Evolutionary conservation across 2,329 filamentous ascomycete genomes (phyloP).

Genomic region (Cordyceps sp.): DNA sequence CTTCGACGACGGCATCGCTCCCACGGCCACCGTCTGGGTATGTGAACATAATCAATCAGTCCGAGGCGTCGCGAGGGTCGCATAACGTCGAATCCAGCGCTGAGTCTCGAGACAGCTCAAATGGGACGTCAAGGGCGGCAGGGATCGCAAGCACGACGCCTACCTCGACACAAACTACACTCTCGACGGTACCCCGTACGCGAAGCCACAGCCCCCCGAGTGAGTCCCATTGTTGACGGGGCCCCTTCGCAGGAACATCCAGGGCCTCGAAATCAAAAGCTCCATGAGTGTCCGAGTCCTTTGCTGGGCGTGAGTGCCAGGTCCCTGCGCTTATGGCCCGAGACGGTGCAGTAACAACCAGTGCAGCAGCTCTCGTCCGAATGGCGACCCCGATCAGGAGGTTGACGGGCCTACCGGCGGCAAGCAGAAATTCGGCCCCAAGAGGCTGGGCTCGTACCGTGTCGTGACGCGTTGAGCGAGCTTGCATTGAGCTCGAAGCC

Average conservation of each 20-base stretch:
- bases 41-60: neutral
- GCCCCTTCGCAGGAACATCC: conserved; percentile 1
- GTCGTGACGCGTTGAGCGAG: conserved; percentile 11
- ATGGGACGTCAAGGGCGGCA: conserved; percentile 3
- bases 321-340: too few species aligned
- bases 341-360: neutral
- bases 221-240: neutral
- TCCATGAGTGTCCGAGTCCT: neutral
- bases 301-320: conserved; percentile 1
- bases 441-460: conserved; percentile 16
- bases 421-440: conserved; percentile 1
- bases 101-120: conserved; percentile 1
- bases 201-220: neutral
- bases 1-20: neutral
- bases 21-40: neutral
- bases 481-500: too few species aligned
- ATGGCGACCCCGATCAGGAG: neutral
- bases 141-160: conserved; percentile 1
- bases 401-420: conserved; percentile 1
- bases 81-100: neutral
- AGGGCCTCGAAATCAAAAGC: conserved; percentile 2
- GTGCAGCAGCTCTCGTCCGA: neutral
- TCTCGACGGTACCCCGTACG: conserved; percentile 2
- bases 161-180: conserved; percentile 2
- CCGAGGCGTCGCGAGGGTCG: too few species aligned